phyloP scores from a whole-genome alignment of 345 rosid species.

The Raphanus sativus region DNA sequence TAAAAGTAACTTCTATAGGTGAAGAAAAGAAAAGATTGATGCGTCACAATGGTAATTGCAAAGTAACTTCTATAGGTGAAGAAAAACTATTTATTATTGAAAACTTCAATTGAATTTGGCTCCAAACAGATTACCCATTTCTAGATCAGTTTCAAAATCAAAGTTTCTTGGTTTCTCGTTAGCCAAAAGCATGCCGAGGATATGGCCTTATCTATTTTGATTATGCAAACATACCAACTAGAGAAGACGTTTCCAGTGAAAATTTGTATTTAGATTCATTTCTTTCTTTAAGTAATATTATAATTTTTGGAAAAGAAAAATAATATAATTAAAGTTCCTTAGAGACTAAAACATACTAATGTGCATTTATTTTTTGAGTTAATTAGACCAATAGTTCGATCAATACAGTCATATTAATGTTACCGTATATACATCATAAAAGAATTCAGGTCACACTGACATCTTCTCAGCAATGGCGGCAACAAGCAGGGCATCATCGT shows the following conservation, averaged over 20 bases:
- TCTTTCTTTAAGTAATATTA: too few species aligned
- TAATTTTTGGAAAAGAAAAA: not conserved
- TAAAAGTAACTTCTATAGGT: too few species aligned
- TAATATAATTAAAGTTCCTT: not conserved
- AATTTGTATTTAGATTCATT: not conserved
- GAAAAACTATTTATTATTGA: too few species aligned
- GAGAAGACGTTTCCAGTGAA: not conserved
- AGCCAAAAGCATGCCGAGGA: not conserved
- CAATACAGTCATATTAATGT: not conserved
- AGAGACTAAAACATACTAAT: too few species aligned
- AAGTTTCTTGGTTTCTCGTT: conserved; percentile 82
- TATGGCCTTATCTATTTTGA: not conserved
- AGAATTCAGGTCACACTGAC: not conserved
- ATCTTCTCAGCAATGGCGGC: conserved; percentile 13
- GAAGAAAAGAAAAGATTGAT: too few species aligned
- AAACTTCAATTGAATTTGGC: too few species aligned
- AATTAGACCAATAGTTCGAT: not conserved
- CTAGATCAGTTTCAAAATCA: not conserved
- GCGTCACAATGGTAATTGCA: too few species aligned
- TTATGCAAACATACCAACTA: not conserved
- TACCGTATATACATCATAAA: not conserved
- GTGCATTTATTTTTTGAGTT: not conserved
- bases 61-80: too few species aligned
- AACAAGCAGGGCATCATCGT: not conserved
- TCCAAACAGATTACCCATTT: not conserved